These are phyloP conservation scores for Akanthomyces muscarius DNA, from an alignment of 2,329 filamentous ascomycete genomes.

Conservation along the genomic window DNA sequence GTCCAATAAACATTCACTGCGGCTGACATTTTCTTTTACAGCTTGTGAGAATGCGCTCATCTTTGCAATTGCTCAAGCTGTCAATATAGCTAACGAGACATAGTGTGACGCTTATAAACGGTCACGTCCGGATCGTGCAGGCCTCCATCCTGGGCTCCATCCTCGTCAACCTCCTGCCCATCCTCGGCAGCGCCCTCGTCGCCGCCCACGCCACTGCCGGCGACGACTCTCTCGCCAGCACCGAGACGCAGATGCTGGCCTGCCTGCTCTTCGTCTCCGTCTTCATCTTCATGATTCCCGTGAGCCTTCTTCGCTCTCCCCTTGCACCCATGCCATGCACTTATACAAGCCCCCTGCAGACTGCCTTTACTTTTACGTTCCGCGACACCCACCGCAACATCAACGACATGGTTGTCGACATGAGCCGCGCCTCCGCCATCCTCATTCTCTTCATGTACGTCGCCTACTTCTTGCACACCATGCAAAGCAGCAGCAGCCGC, in stretches of 20 bases:
- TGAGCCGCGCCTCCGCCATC: constrained; percentile 74
- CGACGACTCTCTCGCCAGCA: constrained; percentile 49
- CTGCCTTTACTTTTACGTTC: constrained; percentile 49
- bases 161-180: constrained; percentile 70
- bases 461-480: constrained; percentile 71
- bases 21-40: constrained; percentile 19
- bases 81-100: too few species aligned
- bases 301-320: constrained; percentile 19
- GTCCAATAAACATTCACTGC: neutral
- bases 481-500: constrained; percentile 61
- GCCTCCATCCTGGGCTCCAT: constrained; percentile 73
- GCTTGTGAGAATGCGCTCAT: neutral
- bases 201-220: constrained; percentile 64
- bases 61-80: too few species aligned
- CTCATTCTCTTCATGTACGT: constrained; percentile 69
- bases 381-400: constrained; percentile 48
- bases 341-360: constrained; percentile 25
- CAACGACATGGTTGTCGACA: constrained; percentile 60
- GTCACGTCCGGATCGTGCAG: constrained; percentile 72
- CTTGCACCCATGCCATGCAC: accelerated
- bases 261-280: constrained; percentile 36
- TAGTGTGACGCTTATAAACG: constrained; percentile 48
- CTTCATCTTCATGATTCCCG: constrained; percentile 37
- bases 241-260: constrained; percentile 33
- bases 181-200: constrained; percentile 71